Evolutionary conservation across 2,329 filamentous ascomycete genomes (phyloP), one percentile per base, ranked within the genome.

Genomic region (Venturiaceae sp.): DNA sequence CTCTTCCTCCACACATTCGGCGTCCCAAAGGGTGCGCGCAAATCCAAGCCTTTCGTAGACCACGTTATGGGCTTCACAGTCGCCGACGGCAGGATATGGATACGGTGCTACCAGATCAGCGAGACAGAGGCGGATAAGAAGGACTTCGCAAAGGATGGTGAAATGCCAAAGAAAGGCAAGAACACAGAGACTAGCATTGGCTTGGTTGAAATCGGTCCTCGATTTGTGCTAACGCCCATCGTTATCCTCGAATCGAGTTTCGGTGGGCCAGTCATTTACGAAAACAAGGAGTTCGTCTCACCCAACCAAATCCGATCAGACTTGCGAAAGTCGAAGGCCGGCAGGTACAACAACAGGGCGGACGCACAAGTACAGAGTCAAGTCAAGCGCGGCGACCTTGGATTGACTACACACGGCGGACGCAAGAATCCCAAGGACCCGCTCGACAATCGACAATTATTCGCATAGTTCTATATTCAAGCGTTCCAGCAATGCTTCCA

Each of bases 231-330:
- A 55, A 96, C 91, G 28, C 92, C 94, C 0, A 96, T 96, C 64
- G 85, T 97, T 59, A 96, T 97, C 64, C 85, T 95, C 66, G 94
- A 99, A 71, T 91, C 90, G 46, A 92, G 88, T 61, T 97, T 99
- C 66, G 92, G 92, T 57, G 94, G 94, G 0, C 92, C 94, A 3
- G 90, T 97, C 63, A 95, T 99, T 68, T 99, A 95, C 75, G 90
- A 97, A 79, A 97, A 97, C 78, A 94, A 90, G 80, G 87, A 96
- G 72, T 99, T 96, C 67, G 89, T 99, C 57, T 94, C 88, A 64
- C 94, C 94, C 9, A 99, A 99, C 82, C 90, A 96, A 75, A 84
- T 97, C 63, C 82, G 94, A 64, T 80, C 90, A 41, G 94, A 97
- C 63, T 73, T 95, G 65, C 80, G 90, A 65, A 78, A 83, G 73